Evolutionary conservation across 805 yeast genomes (phyloP), one percentile per base, ranked within the genome.

Genomic region (Suhomyces pyralidae): DNA sequence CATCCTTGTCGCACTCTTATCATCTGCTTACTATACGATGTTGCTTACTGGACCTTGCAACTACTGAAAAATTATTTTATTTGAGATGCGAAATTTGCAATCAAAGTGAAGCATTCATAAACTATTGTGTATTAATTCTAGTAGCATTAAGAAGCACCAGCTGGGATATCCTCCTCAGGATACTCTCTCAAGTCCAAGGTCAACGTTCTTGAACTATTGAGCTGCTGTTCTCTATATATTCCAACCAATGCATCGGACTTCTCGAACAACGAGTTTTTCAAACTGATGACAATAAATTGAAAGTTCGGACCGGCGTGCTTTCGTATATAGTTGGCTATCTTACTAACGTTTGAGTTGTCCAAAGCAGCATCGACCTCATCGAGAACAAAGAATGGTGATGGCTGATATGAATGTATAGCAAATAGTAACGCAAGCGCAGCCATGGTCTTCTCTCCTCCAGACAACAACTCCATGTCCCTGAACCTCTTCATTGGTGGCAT

Each of bases 351-450:
- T 22, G 90, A 83, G 54, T 88, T 85, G 69, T 94, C 99, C 54
- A 94, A 79, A 0, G 98, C 98, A 0, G 99, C 98, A 71, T 94
- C 99, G n/a, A 94, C 91, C 70, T 94, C 99, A 67, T 94, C 99
- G 43, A 94, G 74, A 0, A 94, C 96, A 65, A 94, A 93, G 66
- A 94, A 94, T 30, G 99, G 99, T 0, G 97, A 86, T 2, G 97
- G 97, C 49, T 86, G 93, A 69, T 75, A 88, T 0, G 96, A 85
- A 66, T 94, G 97, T 42, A 92, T 83, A 0, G 98, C 92, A 72
- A 94, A 94, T 46, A 94, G 69, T 56, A 94, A 74, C 0, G 98
- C 97, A 57, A 94, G 73, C 0, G 99, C 99, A 2, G 99, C 99
- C 67, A 94, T 86, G 1, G 97, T 89, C 65, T 92, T 91, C 65